Evolutionary conservation across 768 basidiomycete genomes (phyloP), one percentile per base, ranked within the genome.

Genomic region (Podaxis sp.): DNA sequence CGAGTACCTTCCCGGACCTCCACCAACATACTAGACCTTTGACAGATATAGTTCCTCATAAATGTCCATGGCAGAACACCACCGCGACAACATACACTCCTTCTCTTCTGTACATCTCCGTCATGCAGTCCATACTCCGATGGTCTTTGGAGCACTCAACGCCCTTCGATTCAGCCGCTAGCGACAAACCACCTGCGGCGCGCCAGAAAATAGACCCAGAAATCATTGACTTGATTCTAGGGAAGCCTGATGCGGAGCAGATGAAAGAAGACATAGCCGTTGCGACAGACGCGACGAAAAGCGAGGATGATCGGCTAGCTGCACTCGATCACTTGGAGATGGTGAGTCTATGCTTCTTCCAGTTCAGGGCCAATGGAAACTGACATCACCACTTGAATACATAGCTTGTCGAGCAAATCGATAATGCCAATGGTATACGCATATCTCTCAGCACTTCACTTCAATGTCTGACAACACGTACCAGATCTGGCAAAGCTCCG

Each of bases 281-380:
- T 24, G 92, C 92, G 0, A 68, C 82, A 0, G 90, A 95, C 70
- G 72, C 76, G 9, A 75, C 73, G 17, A 80, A 77, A 57, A 73
- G 76, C 19, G 86, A 89, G 63, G 82, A 84, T 22, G 83, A 83
- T 13, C 77, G 92, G 44, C 75, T 93, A 39, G 76, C 79, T n/a
- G 89, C 93, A 0, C 76, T 95, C 69, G 95, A 96, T 72, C 82
- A 96, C 69, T 75, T 95, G 33, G 95, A 96, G 76, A 90, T 95
- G 92, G 93, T 91, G 58, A 57, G 84, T 71, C 11, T 12, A 24
- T 28, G 33, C 3, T 11, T 12, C 5, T 12, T 24, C 13, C 8
- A 12, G 49, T 24, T 24, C 49, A 24, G 22, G 19, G 24, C 12
- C 19, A 1, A 26, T 44, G 17, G 8, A 17, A 17, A 19, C 17